Base-by-base conservation (phyloP, 192 early-diverging fungal genomes). In the Podila minutissima region DNA sequence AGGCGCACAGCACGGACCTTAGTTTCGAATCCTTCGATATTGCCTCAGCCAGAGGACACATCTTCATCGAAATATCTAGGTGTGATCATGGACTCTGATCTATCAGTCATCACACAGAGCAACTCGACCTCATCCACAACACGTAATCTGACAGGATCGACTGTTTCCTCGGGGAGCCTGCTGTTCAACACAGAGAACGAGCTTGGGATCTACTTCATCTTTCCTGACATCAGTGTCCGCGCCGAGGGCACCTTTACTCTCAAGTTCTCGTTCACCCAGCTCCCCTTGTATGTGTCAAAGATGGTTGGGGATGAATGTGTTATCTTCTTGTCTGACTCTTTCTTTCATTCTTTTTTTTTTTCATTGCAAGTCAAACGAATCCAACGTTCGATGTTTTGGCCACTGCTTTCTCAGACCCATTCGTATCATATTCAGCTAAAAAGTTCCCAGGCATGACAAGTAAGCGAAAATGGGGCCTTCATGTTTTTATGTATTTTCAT, bases 381-480 rank as follows among this genome's bases (percentile, higher is more conserved):
- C 64, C 28, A 71, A 67, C 32, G 57, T 28, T 22, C 66, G 69
- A 7, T 53, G 67, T 22, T 67, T 74, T n/a, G 29, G 87, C 88
- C 1, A 75, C 82, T 17, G 83, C 88, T 4, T 92, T 90, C 65
- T 89, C 91, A 22, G 87, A 91, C 24, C 85, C 88, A 19, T 94
- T 94, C 72, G 85, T 84, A 22, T 91, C 93, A 58, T 93, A 88
- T 74, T 93, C 91, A 46, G 93, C 92, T 35, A 94, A 94, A 68
- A 86, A 88, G 50, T 94, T 94, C 74, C 93, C 93, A 4, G 93
- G 93, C 7, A 93, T 94, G 92, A 93, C 90, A n/a, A 78, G 84
- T 85, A 77, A 46, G 63, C 12, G 13, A 17, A 17, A 15, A 37
- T 37, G 9, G 35, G 33, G 33, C 7, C 35, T 46, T 0, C 26